A percentile compares a stretch with the other conserved stretches of the same genome.
Evolutionary conservation across 805 yeast species (phyloP).

Genomic region (Ogataea sp.): DNA sequence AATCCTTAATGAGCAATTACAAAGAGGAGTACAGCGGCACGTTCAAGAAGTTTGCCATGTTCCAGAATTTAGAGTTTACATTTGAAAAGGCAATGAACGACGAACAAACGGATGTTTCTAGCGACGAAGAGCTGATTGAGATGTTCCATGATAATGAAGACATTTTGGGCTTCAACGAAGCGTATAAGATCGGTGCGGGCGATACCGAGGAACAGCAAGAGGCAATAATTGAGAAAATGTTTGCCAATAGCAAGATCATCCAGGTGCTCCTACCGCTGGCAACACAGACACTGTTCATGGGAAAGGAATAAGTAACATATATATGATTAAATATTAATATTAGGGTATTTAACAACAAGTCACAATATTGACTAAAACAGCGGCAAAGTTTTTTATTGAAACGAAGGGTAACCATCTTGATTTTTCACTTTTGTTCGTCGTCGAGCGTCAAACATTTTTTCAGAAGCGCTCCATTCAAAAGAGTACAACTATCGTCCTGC

Average conservation of each 20-base stretch:
- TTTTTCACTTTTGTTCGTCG: no score
- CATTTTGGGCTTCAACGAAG: constrained; percentile 16
- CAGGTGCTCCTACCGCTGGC: constrained; percentile 27
- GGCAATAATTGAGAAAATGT: constrained; percentile 10
- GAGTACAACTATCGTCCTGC: no score
- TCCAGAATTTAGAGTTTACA: constrained; percentile 27
- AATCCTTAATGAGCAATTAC: constrained; percentile 11
- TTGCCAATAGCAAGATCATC: constrained; percentile 18
- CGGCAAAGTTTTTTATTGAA: no score
- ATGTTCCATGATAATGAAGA: constrained; percentile 20
- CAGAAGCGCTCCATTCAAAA: no score
- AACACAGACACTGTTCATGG: constrained; percentile 15
- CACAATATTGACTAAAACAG: no score
- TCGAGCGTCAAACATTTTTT: no score
- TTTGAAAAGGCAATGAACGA: constrained; percentile 21
- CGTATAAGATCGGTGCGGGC: constrained; percentile 3
- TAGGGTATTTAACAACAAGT: no score
- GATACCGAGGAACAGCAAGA: constrained; percentile 7
- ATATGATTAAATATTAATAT: neutral
- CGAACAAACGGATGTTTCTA: constrained; percentile 15
- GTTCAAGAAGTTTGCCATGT: constrained; percentile 24
- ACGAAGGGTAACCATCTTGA: no score
- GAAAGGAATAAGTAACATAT: neutral
- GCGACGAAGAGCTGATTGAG: constrained; percentile 19
- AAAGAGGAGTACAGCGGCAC: constrained; percentile 14